Conservation (phyloP, 23 red algal genomes). For the Gracilaria caudata region DNA sequence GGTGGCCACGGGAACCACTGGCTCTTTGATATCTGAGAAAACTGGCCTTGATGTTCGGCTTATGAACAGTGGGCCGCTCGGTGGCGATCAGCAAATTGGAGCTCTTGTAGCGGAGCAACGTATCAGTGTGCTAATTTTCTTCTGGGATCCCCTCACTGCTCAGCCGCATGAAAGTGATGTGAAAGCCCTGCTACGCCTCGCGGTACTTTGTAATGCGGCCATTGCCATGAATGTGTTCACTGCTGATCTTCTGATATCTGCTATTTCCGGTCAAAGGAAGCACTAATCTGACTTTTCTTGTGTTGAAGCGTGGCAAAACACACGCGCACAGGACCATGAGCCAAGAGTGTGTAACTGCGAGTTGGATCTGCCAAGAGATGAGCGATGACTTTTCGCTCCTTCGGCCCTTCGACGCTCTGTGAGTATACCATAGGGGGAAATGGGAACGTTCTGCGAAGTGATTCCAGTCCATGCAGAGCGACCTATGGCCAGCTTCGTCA, state of each 20-base stretch:
- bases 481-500: neutral
- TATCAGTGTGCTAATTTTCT: conserved; percentile 30
- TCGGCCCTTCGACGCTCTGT: neutral
- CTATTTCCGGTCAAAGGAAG: conserved; percentile 9
- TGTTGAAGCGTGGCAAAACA: neutral
- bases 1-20: conserved; percentile 30
- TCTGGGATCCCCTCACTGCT: conserved; percentile 28
- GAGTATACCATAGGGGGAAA: neutral
- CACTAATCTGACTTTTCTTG: neutral
- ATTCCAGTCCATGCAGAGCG: neutral
- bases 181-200: conserved; percentile 19
- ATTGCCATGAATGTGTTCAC: conserved; percentile 29
- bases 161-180: conserved; percentile 33
- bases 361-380: neutral
- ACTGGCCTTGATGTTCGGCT: conserved; percentile 23
- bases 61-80: conserved; percentile 27
- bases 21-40: neutral
- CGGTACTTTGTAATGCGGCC: conserved; percentile 17
- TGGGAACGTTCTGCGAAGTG: neutral
- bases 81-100: conserved; percentile 36
- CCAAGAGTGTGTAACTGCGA: neutral
- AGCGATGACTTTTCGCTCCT: neutral
- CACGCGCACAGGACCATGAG: neutral
- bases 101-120: conserved; percentile 17
- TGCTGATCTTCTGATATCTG: conserved; percentile 16